Percentiles rank a stretch among this genome's conserved stretches.
phyloP scores from a whole-genome alignment of 164 flowering plant species.

The Warburgia ugandensis region DNA sequence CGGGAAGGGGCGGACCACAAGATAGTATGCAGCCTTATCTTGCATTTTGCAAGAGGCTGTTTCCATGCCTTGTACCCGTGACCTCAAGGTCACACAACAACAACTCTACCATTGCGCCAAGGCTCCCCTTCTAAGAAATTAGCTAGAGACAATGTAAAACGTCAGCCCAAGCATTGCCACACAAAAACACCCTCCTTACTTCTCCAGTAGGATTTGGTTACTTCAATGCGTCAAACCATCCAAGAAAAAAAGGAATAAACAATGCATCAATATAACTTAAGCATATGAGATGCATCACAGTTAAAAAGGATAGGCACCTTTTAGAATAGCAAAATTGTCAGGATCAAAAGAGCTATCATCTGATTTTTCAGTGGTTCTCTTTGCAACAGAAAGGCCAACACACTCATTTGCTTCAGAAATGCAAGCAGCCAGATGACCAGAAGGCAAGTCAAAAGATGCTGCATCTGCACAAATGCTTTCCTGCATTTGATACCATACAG shows the following conservation, averaged over 20 bases:
- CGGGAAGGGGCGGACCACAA: no score
- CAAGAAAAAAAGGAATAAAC: not conserved
- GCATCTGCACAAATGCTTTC: slow-evolving; percentile 96
- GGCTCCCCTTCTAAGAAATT: no score
- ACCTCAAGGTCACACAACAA: no score
- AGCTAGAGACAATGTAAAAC: no score
- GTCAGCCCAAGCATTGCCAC: no score
- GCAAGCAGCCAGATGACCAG: slow-evolving; percentile 66
- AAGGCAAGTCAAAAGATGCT: slow-evolving; percentile 88
- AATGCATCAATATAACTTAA: not conserved
- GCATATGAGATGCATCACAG: slow-evolving; percentile 1
- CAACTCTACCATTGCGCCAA: no score
- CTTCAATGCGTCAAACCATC: no score
- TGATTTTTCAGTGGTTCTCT: slow-evolving; percentile 42
- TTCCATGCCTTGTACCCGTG: no score
- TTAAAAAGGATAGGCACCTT: slow-evolving; percentile 40
- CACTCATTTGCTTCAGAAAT: slow-evolving; percentile 84
- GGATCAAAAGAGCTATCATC: slow-evolving; percentile 64
- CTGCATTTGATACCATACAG: slow-evolving; percentile 35
- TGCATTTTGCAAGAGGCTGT: no score
- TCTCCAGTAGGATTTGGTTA: no score
- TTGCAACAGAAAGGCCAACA: slow-evolving; percentile 46
- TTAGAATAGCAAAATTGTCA: slow-evolving; percentile 78
- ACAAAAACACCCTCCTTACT: no score
- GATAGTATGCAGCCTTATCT: no score